phyloP scores from a whole-genome alignment of 768 basidiomycete species.

The Tremella mesenterica region DNA sequence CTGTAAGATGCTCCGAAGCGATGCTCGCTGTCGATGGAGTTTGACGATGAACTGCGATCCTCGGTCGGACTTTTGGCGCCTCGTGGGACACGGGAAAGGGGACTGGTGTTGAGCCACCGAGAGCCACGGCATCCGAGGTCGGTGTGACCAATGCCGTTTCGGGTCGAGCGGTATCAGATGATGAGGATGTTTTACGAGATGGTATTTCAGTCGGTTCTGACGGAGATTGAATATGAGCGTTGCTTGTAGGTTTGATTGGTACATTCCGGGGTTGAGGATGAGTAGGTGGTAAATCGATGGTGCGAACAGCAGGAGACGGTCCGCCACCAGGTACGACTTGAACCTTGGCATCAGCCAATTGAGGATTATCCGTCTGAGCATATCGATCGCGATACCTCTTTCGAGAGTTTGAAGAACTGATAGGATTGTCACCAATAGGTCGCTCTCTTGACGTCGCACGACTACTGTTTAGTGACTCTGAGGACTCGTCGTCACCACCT shows the following conservation, averaged over 20 bases:
- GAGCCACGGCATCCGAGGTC: slow-evolving; percentile 1
- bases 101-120: background rate
- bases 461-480: slow-evolving; percentile 49
- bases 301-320: slow-evolving; percentile 15
- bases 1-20: background rate
- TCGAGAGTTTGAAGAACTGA: too few relatives aligned
- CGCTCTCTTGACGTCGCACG: slow-evolving; percentile 29
- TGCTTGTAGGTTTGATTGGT: background rate
- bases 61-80: background rate
- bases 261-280: background rate
- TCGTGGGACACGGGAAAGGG: slow-evolving; percentile 10
- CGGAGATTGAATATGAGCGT: background rate
- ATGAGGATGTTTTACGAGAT: background rate
- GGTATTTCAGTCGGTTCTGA: slow-evolving; percentile 6
- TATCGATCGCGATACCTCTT: slow-evolving; percentile 23
- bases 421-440: background rate
- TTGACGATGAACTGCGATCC: background rate
- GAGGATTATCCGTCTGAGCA: slow-evolving; percentile 25
- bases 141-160: background rate
- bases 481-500: slow-evolving; percentile 20
- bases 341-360: slow-evolving; percentile 14
- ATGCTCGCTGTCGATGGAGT: background rate
- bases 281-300: slow-evolving; percentile 4
- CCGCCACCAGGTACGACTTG: slow-evolving; percentile 15
- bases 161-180: background rate